phyloP scores from a whole-genome alignment of 495 filamentous ascomycete genomes.

The Pseudotulostoma volvatum region DNA sequence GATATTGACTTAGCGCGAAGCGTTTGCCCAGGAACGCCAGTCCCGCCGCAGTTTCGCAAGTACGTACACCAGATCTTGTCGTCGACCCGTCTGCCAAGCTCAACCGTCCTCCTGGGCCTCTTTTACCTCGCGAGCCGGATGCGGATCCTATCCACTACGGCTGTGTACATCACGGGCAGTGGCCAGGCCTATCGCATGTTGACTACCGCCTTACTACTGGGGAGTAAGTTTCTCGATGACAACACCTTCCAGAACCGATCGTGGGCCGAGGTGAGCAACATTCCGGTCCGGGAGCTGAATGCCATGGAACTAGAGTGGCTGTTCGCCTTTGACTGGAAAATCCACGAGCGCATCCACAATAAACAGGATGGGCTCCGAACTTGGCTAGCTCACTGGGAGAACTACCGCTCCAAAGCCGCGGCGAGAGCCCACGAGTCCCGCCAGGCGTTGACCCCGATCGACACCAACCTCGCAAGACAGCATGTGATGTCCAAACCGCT shows the following conservation, averaged over 20 bases:
- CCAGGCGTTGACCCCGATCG: slow-evolving; percentile 50
- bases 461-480: slow-evolving; percentile 43
- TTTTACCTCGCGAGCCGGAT: slow-evolving; percentile 76
- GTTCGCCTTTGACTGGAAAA: slow-evolving; percentile 61
- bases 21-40: slow-evolving; percentile 48
- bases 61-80: slow-evolving; percentile 89
- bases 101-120: slow-evolving; percentile 85
- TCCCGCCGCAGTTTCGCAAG: slow-evolving; percentile 73
- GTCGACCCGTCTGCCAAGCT: slow-evolving; percentile 85
- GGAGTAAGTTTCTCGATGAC: slow-evolving; percentile 96
- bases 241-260: slow-evolving; percentile 99
- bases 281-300: slow-evolving; percentile 76
- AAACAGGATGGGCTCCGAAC: slow-evolving; percentile 62
- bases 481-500: slow-evolving; percentile 29
- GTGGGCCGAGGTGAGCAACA: slow-evolving; percentile 95
- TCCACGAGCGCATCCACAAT: slow-evolving; percentile 75
- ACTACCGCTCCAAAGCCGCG: slow-evolving; percentile 50
- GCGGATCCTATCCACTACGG: slow-evolving; percentile 47
- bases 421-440: slow-evolving; percentile 35
- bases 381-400: slow-evolving; percentile 74
- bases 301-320: slow-evolving; percentile 87
- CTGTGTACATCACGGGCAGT: slow-evolving; percentile 40
- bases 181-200: slow-evolving; percentile 81
- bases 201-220: slow-evolving; percentile 72
- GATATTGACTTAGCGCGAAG: slow-evolving; percentile 65